phyloP scores from a whole-genome alignment of 257 asterid genomes.

The Nicotiana knightiana region DNA sequence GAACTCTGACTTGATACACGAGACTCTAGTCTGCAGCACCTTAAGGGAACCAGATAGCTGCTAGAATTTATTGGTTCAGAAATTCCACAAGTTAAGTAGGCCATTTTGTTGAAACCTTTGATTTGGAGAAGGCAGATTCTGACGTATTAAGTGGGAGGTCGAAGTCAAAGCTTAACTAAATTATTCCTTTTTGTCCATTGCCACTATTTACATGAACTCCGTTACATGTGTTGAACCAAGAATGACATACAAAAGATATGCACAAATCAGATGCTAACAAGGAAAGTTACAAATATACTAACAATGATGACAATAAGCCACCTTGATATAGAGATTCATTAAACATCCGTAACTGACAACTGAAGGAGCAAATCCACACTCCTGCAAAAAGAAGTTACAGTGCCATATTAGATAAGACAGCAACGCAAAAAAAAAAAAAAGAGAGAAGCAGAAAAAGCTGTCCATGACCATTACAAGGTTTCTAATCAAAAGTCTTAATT shows the following conservation, averaged over 20 bases:
- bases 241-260: not conserved
- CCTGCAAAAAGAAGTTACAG: constrained; percentile 37
- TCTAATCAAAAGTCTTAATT: not conserved
- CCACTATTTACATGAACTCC: not conserved
- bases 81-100: not conserved
- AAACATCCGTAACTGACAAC: constrained; percentile 89
- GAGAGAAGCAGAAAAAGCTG: not conserved
- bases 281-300: not conserved
- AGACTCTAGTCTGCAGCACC: not conserved
- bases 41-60: not conserved
- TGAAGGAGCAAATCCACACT: constrained; percentile 86
- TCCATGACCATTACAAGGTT: not conserved
- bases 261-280: not conserved
- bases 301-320: constrained; percentile 11
- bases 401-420: not conserved
- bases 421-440: not conserved
- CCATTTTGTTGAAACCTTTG: not conserved
- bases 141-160: not conserved
- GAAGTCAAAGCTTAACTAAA: not conserved
- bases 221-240: not conserved
- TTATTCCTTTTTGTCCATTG: not conserved
- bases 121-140: not conserved
- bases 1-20: not conserved
- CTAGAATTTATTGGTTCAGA: not conserved
- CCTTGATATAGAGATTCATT: constrained; percentile 88